Percentiles rank a stretch among this genome's conserved stretches.
phyloP scores from a whole-genome alignment of 2,329 filamentous ascomycete species.

The Penicillium janthinellum region DNA sequence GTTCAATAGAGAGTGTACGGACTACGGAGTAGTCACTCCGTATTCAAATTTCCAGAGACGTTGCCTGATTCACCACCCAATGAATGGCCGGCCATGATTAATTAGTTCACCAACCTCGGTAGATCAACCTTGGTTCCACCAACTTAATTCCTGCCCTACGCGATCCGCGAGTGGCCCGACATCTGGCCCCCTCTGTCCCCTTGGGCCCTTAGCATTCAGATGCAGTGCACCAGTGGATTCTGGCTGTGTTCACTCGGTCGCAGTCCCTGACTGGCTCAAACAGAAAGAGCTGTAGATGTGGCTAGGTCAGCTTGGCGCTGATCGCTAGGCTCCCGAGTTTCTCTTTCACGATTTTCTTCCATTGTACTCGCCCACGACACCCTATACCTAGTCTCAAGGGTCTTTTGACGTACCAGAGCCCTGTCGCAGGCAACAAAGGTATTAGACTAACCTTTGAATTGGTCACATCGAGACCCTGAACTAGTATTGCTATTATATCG shows the following conservation, averaged over 20 bases:
- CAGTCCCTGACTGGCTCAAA: not conserved
- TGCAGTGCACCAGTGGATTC: not conserved
- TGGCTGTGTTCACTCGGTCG: not conserved
- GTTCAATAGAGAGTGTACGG: not conserved
- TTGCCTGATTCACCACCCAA: constrained; percentile 4
- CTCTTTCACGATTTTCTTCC: not conserved
- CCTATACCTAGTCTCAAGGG: not conserved
- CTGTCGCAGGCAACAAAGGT: not conserved
- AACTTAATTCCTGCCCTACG: constrained; percentile 17
- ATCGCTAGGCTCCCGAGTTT: constrained; percentile 15
- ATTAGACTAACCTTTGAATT: not conserved
- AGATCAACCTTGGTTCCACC: constrained; percentile 25
- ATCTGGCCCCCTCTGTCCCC: not conserved
- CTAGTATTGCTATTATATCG: not conserved
- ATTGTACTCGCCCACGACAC: not conserved
- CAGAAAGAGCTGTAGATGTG: constrained; percentile 3
- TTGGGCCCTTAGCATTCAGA: no score
- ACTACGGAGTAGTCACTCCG: not conserved
- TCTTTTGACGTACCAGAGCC: not conserved
- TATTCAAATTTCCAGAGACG: not conserved
- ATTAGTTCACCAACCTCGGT: constrained; percentile 8
- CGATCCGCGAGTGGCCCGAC: not conserved
- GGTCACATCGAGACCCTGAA: constrained; percentile 1
- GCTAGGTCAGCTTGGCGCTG: constrained; percentile 5
- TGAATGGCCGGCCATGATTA: constrained; percentile 1